Percentiles rank a stretch among this genome's conserved stretches.
These are phyloP conservation scores for Gamarada debralockiae DNA, from an alignment of 495 filamentous ascomycete species.

Conservation along the genomic window DNA sequence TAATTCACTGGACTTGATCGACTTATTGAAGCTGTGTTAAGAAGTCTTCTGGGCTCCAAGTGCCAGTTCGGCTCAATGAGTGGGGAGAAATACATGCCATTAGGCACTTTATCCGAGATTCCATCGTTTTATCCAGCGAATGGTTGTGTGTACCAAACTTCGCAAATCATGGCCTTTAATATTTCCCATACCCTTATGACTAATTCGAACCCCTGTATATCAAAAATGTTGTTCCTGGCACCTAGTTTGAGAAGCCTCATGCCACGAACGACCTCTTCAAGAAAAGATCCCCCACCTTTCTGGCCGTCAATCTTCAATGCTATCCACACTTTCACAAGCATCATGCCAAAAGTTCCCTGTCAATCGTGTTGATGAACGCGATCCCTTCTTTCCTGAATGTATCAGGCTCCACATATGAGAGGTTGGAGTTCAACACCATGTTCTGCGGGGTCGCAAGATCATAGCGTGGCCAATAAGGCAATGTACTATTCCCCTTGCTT, in stretches of 20 bases:
- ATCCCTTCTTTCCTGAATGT: conserved; percentile 38
- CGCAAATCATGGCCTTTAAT: too few relatives aligned
- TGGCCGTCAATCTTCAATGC: conserved; percentile 2
- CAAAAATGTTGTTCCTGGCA: too few relatives aligned
- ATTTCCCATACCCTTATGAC: too few relatives aligned
- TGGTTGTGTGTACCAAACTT: neutral
- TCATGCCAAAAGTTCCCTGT: conserved; percentile 26
- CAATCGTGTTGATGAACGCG: conserved; percentile 36
- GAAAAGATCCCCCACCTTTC: too few relatives aligned
- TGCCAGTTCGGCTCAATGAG: too few relatives aligned
- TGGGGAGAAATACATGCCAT: too few relatives aligned
- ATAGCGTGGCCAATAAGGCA: conserved; percentile 44
- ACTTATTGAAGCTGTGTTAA: too few relatives aligned
- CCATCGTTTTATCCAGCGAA: conserved; percentile 20
- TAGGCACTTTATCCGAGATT: conserved; percentile 11
- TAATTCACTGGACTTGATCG: too few relatives aligned
- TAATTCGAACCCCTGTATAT: too few relatives aligned
- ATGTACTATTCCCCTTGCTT: conserved; percentile 21
- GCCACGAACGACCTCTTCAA: too few relatives aligned
- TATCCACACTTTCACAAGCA: neutral
- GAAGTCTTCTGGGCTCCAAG: too few relatives aligned
- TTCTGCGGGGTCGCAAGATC: conserved; percentile 33
- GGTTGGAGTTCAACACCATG: conserved; percentile 39
- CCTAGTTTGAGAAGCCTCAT: too few relatives aligned
- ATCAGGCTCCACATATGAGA: conserved; percentile 34